A percentile compares a stretch with the other conserved stretches of the same genome.
These are phyloP conservation scores for Pseudogymnoascus sp. DNA, from an alignment of 2,329 filamentous ascomycete species.

Conservation along the genomic window DNA sequence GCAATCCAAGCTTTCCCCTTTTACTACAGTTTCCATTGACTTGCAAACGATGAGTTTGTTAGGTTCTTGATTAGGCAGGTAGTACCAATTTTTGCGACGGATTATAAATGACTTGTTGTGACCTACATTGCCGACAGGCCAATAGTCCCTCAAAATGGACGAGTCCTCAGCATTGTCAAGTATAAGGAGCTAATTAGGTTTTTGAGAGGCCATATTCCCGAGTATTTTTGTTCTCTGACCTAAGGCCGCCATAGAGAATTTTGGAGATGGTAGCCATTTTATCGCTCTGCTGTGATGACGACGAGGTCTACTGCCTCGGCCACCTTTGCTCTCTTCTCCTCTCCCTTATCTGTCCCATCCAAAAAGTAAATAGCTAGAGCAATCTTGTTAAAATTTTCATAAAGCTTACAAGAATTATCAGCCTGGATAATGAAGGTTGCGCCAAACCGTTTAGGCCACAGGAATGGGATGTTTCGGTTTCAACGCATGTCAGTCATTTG, in stretches of 20 bases:
- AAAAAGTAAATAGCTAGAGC: neutral
- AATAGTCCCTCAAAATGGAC: conserved; percentile 15
- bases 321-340: neutral
- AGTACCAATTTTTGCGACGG: conserved; percentile 7
- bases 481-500: too few species aligned
- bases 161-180: conserved; percentile 22
- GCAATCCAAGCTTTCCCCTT: too few species aligned
- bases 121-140: conserved; percentile 10
- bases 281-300: conserved; percentile 7
- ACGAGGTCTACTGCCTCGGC: conserved; percentile 1
- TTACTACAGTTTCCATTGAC: conserved; percentile 1
- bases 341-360: too few species aligned
- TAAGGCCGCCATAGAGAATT: neutral
- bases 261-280: conserved; percentile 9
- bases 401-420: conserved; percentile 12
- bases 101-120: too few species aligned
- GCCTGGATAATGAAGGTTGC: conserved; percentile 22
- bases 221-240: neutral
- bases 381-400: conserved; percentile 1
- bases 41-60: conserved; percentile 10
- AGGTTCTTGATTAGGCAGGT: conserved; percentile 6
- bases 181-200: conserved; percentile 19
- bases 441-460: too few species aligned
- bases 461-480: too few species aligned
- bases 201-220: neutral